Percentiles rank a stretch among this genome's conserved stretches.
These are phyloP conservation scores for Barbarea vulgaris DNA, from an alignment of 345 rosid species.

Conservation along the genomic window DNA sequence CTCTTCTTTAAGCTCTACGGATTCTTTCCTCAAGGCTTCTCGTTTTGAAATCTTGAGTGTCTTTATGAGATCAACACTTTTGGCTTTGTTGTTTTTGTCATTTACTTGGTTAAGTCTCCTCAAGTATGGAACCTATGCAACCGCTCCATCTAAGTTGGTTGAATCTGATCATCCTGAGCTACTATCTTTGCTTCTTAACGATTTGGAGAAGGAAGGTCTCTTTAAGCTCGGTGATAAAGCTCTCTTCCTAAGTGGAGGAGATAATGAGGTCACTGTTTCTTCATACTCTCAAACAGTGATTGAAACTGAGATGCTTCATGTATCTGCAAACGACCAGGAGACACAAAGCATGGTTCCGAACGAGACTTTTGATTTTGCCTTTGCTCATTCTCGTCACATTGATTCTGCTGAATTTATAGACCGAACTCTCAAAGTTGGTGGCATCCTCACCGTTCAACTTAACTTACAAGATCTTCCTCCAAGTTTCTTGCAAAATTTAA, in stretches of 20 bases:
- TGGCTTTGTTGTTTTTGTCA: slow-evolving; percentile 51
- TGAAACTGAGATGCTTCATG: slow-evolving; percentile 41
- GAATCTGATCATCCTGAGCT: slow-evolving; percentile 24
- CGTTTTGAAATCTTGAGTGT: slow-evolving; percentile 42
- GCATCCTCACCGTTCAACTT: slow-evolving; percentile 50
- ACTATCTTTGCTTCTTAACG: slow-evolving; percentile 50
- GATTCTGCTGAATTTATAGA: slow-evolving; percentile 53
- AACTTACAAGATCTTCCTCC: slow-evolving; percentile 37
- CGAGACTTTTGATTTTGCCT: slow-evolving; percentile 52
- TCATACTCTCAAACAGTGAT: slow-evolving; percentile 36
- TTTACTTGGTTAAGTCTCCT: slow-evolving; percentile 42
- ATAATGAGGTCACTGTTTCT: slow-evolving; percentile 37
- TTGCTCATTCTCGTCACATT: slow-evolving; percentile 45
- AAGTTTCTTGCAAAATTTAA: slow-evolving; percentile 44
- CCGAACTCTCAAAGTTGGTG: slow-evolving; percentile 62
- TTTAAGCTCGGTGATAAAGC: slow-evolving; percentile 47
- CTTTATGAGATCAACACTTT: slow-evolving; percentile 45
- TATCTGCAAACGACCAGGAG: slow-evolving; percentile 49
- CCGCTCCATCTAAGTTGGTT: slow-evolving; percentile 12
- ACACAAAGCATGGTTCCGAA: slow-evolving; percentile 42
- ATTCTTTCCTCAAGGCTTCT: slow-evolving; percentile 48
- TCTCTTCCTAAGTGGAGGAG: slow-evolving; percentile 45
- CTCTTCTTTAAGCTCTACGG: slow-evolving; percentile 33
- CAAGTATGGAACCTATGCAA: slow-evolving; percentile 19
- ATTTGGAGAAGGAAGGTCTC: slow-evolving; percentile 65